A percentile compares a stretch with the other conserved stretches of the same genome.
These are phyloP conservation scores for Mucor racemosus DNA, from an alignment of 371 early-diverging fungal genomes.

Conservation along the genomic window DNA sequence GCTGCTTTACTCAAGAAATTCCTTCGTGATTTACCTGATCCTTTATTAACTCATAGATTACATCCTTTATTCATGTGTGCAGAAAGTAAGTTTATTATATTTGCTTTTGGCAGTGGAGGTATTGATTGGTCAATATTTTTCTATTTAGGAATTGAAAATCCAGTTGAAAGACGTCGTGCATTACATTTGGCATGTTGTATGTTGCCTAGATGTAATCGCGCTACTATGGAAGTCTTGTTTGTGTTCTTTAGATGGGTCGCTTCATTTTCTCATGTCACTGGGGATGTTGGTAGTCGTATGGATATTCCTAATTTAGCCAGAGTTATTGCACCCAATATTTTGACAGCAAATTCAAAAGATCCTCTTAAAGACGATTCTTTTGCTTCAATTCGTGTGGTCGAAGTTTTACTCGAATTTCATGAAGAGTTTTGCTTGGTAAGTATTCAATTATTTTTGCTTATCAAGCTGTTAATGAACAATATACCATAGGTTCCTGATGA, in stretches of 20 bases:
- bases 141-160: constrained; percentile 51
- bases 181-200: constrained; percentile 85
- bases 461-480: no score
- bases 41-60: constrained; percentile 88
- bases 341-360: constrained; percentile 84
- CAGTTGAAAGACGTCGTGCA: constrained; percentile 60
- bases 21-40: constrained; percentile 93
- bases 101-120: background rate
- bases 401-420: constrained; percentile 74
- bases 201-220: constrained; percentile 89
- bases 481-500: constrained; percentile 44
- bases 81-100: constrained; percentile 51
- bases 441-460: background rate
- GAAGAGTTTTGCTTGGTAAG: constrained; percentile 79
- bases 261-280: constrained; percentile 72
- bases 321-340: constrained; percentile 93
- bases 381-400: constrained; percentile 77
- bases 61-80: constrained; percentile 82
- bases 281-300: constrained; percentile 90
- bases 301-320: constrained; percentile 92
- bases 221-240: constrained; percentile 86
- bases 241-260: constrained; percentile 89
- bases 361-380: constrained; percentile 77
- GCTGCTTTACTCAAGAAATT: constrained; percentile 96
- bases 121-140: background rate